Base-by-base conservation (phyloP, 2,329 filamentous ascomycete genomes). In the Curvularia sp. region DNA sequence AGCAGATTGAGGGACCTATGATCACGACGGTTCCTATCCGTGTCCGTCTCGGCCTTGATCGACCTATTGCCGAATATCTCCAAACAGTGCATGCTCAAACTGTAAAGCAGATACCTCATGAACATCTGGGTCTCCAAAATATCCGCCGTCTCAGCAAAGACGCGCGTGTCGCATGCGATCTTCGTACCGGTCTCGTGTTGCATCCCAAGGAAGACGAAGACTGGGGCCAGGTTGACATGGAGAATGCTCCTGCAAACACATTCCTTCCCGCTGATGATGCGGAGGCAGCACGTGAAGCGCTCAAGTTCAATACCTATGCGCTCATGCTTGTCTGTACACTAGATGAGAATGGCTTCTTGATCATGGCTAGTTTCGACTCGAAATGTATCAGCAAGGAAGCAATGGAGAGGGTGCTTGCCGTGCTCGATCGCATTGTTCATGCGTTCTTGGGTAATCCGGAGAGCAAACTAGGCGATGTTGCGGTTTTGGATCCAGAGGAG, bases 321-420 rank as follows among this genome's bases (percentile, higher is more conserved):
- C 81, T 90, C 30, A 89, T 89, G 79, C 76, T 89, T 19, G 87
- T 89, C 41, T 89, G 87, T 71, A 86, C 84, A 3, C 76, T 89
- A 5, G 82, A 85, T 34, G 78, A 82, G 2, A 78, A 80, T 59
- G 82, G 83, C 1, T 84, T 89, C 68, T 73, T 83, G 15, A 78
- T 87, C 55, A 87, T 86, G 78, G 86, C 86, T 0, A 87, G 87
- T 65, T 89, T 89, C 65, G 87, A 90, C 67, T 86, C 86, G 21
- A 82, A 83, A n/a, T 81, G 83, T 0, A 82, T 89, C 18, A 78
- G 78, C 18, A 79, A 77, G 30, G 74, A 77, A 23, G 80, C 82
- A 18, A 84, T 88, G 76, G 77, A 87, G 65, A 78, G 80, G 30
- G 83, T 83, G 3, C 76, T 88, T 21, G 70, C 77, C 1, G 82